Percentiles rank a stretch among this genome's conserved stretches.
These are phyloP conservation scores for Chlorella sp. DNA, from an alignment of 139 green algal species.

Conservation along the genomic window DNA sequence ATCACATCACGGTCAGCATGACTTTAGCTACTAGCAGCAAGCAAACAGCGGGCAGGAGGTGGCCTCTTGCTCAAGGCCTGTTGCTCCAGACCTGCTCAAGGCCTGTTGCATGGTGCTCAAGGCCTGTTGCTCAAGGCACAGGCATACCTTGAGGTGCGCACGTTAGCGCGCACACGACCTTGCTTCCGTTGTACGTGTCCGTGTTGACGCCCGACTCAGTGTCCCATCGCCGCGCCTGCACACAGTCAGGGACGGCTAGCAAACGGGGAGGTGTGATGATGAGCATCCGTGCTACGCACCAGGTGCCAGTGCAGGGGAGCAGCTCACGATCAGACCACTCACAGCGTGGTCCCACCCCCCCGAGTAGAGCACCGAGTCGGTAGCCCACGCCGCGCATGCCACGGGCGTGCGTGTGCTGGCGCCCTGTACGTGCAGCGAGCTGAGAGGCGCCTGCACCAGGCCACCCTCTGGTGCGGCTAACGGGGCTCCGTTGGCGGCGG, in stretches of 20 bases:
- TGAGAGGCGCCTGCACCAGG: constrained; percentile 21
- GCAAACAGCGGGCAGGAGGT: neutral
- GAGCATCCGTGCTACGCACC: neutral
- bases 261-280: neutral
- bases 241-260: neutral
- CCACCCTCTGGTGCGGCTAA: constrained; percentile 8
- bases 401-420: constrained; percentile 65
- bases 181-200: constrained; percentile 63
- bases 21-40: no score
- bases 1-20: no score
- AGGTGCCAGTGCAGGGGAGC: neutral
- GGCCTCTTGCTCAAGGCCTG: neutral
- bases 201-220: constrained; percentile 28
- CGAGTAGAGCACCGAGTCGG: constrained; percentile 39
- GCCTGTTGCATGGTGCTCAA: no score
- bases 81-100: no score
- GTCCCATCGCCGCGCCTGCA: constrained; percentile 65
- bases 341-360: constrained; percentile 79
- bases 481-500: neutral
- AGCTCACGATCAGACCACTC: constrained; percentile 2
- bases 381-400: constrained; percentile 48
- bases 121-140: constrained; percentile 9
- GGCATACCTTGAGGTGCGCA: constrained; percentile 11
- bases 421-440: constrained; percentile 43
- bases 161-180: constrained; percentile 61